Conservation (phyloP, 192 early-diverging fungal genomes). For the Pilobolus umbonatus region DNA sequence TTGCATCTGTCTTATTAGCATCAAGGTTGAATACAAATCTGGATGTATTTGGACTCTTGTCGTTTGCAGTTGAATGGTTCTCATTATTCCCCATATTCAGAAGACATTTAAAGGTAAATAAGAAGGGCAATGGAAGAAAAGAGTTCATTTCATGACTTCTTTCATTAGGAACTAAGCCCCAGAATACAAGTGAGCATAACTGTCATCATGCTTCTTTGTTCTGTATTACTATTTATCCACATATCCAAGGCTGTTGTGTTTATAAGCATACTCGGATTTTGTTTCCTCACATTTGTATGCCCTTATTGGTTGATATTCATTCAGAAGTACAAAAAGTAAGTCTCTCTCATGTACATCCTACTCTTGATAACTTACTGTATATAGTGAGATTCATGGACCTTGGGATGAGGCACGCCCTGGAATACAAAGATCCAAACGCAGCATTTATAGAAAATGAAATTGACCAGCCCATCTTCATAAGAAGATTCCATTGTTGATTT, state of each 20-base stretch:
- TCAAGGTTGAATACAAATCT: conserved; percentile 78
- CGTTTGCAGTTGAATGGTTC: conserved; percentile 88
- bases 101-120: conserved; percentile 63
- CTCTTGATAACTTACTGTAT: conserved; percentile 5
- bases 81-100: conserved; percentile 92
- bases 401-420: conserved; percentile 93
- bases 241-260: conserved; percentile 68
- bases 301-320: conserved; percentile 90
- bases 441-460: conserved; percentile 21
- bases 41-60: conserved; percentile 85
- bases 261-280: conserved; percentile 60
- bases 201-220: conserved; percentile 54
- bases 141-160: not conserved
- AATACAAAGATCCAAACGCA: conserved; percentile 43
- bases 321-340: conserved; percentile 94
- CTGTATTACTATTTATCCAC: conserved; percentile 58
- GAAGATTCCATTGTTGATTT: no score
- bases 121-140: not conserved
- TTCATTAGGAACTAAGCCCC: conserved; percentile 4
- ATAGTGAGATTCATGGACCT: conserved; percentile 90
- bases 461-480: no score
- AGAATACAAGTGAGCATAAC: conserved; percentile 47
- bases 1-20: conserved; percentile 87
- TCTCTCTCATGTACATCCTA: not conserved
- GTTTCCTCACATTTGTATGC: conserved; percentile 81